These are phyloP conservation scores for Coelastrella sp. DNA, from an alignment of 139 green algal species.

Conservation along the genomic window DNA sequence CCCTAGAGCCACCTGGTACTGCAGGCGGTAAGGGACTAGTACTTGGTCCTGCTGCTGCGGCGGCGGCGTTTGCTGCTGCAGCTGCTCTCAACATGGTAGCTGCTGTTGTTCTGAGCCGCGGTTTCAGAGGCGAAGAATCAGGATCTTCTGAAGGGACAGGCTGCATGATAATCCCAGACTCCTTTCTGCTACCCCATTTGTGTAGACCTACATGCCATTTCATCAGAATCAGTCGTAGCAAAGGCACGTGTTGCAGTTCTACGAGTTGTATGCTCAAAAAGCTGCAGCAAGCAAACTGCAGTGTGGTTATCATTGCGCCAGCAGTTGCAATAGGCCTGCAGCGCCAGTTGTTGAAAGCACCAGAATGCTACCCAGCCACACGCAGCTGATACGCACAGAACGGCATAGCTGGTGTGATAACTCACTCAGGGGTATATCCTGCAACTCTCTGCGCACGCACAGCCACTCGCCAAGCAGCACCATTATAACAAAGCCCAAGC, in stretches of 20 bases:
- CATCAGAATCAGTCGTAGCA: background rate
- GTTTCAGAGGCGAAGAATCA: background rate
- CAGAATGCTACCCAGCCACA: slow-evolving; percentile 78
- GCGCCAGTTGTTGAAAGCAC: no score
- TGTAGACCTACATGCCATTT: background rate
- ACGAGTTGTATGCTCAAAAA: background rate
- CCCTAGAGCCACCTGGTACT: background rate
- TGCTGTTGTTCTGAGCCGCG: slow-evolving; percentile 27
- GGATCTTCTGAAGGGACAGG: slow-evolving; percentile 28
- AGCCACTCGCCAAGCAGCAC: slow-evolving; percentile 92
- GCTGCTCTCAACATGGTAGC: background rate
- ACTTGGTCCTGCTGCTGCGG: background rate
- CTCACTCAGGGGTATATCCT: slow-evolving; percentile 88
- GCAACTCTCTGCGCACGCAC: slow-evolving; percentile 89
- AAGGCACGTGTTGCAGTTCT: background rate
- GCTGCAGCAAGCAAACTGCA: no score
- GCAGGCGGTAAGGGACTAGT: background rate
- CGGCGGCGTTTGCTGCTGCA: slow-evolving; percentile 1
- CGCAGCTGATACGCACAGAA: slow-evolving; percentile 69
- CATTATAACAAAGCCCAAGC: slow-evolving; percentile 73
- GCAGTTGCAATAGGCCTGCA: no score
- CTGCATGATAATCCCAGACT: slow-evolving; percentile 28
- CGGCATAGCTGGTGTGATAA: slow-evolving; percentile 54
- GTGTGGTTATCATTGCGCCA: no score
- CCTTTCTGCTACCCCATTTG: slow-evolving; percentile 38